Evolutionary conservation across 2,329 filamentous ascomycete genomes (phyloP).

Genomic region (Aspergillus sojae): DNA sequence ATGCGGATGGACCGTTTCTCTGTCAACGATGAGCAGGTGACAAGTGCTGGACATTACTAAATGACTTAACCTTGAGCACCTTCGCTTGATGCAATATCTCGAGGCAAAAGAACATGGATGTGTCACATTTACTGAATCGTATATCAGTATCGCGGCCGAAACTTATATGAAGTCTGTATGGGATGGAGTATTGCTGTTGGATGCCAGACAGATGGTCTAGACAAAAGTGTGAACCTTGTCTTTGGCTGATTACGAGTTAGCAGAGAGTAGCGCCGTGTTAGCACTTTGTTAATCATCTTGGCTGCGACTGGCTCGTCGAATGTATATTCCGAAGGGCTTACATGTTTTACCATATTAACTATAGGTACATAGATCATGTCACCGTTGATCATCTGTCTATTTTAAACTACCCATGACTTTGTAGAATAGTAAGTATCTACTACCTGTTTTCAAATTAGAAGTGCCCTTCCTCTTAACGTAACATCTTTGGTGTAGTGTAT

Average conservation of each 20-base stretch:
- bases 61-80: too few relatives aligned
- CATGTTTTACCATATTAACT: background rate
- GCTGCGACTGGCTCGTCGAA: background rate
- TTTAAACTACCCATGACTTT: background rate
- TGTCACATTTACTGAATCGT: conserved; percentile 3
- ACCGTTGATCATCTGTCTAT: background rate
- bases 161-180: background rate
- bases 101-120: background rate
- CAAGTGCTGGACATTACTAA: too few relatives aligned
- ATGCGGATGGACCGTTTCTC: conserved; percentile 1
- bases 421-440: background rate
- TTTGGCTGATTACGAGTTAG: background rate
- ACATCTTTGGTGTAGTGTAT: background rate
- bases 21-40: background rate
- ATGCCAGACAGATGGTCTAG: background rate
- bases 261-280: background rate
- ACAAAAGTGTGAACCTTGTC: background rate
- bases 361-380: background rate
- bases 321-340: background rate
- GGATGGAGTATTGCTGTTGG: background rate
- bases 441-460: background rate
- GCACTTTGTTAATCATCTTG: background rate
- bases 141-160: background rate
- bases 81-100: background rate
- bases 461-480: background rate